phyloP scores from a whole-genome alignment of 768 basidiomycete genomes.

The Ramaria sp. region DNA sequence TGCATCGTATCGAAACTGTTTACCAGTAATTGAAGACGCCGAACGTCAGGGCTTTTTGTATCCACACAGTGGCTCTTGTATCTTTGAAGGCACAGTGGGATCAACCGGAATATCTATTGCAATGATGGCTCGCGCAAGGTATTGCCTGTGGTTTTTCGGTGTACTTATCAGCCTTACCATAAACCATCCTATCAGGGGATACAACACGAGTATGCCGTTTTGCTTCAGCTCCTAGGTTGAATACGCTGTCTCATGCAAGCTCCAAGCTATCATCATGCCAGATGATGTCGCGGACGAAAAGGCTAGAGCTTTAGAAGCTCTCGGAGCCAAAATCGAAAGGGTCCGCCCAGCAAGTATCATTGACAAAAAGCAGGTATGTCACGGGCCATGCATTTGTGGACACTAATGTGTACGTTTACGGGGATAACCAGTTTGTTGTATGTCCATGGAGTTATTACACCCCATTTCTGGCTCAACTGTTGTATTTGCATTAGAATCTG shows the following conservation, averaged over 20 bases:
- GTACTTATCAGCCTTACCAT: not conserved
- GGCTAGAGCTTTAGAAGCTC: conserved; percentile 65
- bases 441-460: conserved; percentile 18
- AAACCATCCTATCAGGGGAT: conserved; percentile 46
- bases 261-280: conserved; percentile 76
- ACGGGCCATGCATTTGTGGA: conserved; percentile 11
- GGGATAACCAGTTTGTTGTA: conserved; percentile 47
- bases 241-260: conserved; percentile 2
- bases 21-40: conserved; percentile 86
- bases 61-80: conserved; percentile 81
- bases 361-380: conserved; percentile 81
- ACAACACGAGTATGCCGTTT: conserved; percentile 60
- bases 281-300: conserved; percentile 90
- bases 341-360: conserved; percentile 94
- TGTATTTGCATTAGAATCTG: conserved; percentile 51
- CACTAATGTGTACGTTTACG: conserved; percentile 10
- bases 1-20: not conserved
- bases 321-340: conserved; percentile 84
- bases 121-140: conserved; percentile 84
- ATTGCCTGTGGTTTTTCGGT: not conserved
- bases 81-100: conserved; percentile 96
- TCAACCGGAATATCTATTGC: conserved; percentile 96
- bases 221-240: not conserved
- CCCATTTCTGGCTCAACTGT: not conserved
- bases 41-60: conserved; percentile 72